Conservation (phyloP, 495 filamentous ascomycete species). For the Oleoguttula mirabilis region DNA sequence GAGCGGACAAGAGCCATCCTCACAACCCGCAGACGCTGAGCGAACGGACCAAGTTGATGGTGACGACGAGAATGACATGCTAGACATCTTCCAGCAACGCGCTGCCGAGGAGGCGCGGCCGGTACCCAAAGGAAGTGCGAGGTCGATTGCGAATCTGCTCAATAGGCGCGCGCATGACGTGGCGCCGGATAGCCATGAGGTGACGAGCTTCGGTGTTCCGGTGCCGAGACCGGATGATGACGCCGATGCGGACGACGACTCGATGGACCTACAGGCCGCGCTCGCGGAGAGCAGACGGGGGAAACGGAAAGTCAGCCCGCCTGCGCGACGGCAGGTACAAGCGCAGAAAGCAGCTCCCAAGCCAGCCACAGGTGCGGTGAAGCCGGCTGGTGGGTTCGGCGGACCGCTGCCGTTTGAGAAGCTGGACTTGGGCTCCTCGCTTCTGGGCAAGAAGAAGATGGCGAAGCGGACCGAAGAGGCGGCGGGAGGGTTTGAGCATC, state of each 20-base stretch:
- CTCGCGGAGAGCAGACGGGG: conserved; percentile 38
- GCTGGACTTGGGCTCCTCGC: conserved; percentile 53
- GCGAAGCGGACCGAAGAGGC: conserved; percentile 37
- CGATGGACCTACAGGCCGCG: conserved; percentile 50
- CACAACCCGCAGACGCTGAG: conserved; percentile 2
- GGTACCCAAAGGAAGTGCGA: conserved; percentile 39
- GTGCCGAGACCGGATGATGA: conserved; percentile 18
- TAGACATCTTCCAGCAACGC: conserved; percentile 37
- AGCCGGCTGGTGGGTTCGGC: conserved; percentile 48
- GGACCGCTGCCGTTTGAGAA: conserved; percentile 87
- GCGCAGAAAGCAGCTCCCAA: conserved; percentile 10
- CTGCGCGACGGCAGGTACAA: conserved; percentile 18
- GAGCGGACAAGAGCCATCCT: conserved; percentile 20
- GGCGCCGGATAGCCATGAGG: conserved; percentile 28
- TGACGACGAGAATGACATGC: conserved; percentile 35
- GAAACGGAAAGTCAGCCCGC: conserved; percentile 25
- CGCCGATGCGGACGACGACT: conserved; percentile 45
- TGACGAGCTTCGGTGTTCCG: conserved; percentile 15
- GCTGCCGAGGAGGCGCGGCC: conserved; percentile 42
- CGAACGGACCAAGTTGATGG: conserved; percentile 29
- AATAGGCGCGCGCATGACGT: conserved; percentile 49
- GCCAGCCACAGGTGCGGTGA: conserved; percentile 10
- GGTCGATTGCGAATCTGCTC: conserved; percentile 49
- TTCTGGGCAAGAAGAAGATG: conserved; percentile 41
- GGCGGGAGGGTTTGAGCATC: conserved; percentile 59